phyloP scores from a whole-genome alignment of 805 yeast genomes.

The Starmerella roubikii region DNA sequence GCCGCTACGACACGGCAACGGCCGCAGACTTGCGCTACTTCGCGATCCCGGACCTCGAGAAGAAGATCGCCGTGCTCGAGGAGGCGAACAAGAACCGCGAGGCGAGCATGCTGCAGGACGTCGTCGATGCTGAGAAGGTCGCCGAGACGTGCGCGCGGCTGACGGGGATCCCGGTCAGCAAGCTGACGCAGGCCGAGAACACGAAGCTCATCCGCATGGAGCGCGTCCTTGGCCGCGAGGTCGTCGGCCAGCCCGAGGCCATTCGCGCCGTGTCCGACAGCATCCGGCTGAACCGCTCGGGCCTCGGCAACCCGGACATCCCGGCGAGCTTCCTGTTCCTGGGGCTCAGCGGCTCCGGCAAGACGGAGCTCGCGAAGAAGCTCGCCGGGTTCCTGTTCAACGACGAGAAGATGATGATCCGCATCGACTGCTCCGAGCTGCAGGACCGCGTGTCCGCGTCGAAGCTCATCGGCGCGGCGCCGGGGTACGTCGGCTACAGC shows the following conservation, averaged over 20 bases:
- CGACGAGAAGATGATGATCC: constrained; percentile 91
- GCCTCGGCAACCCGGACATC: constrained; percentile 89
- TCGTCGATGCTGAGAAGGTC: constrained; percentile 81
- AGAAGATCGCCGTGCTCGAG: constrained; percentile 64
- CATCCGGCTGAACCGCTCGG: constrained; percentile 82
- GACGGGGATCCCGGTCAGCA: constrained; percentile 93
- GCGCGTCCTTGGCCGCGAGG: constrained; percentile 60
- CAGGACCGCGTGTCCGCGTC: constrained; percentile 93
- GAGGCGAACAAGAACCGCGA: constrained; percentile 54
- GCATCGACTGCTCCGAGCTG: constrained; percentile 94
- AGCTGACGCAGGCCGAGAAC: constrained; percentile 90
- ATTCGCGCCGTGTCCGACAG: constrained; percentile 94
- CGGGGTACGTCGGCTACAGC: constrained; percentile 93
- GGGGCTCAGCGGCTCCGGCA: constrained; percentile 95
- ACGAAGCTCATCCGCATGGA: constrained; percentile 91
- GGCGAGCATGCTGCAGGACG: constrained; percentile 65
- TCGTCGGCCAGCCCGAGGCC: constrained; percentile 93
- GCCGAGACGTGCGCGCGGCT: constrained; percentile 95
- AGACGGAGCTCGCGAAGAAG: constrained; percentile 94
- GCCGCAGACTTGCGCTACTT: constrained; percentile 94
- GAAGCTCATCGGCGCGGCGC: constrained; percentile 90
- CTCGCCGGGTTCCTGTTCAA: constrained; percentile 91
- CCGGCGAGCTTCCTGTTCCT: constrained; percentile 92
- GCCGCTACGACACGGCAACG: constrained; percentile 86
- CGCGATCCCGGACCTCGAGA: constrained; percentile 86